Base-by-base conservation (phyloP, 306 rosid genomes). In the Cucurbita ficifolia region DNA sequence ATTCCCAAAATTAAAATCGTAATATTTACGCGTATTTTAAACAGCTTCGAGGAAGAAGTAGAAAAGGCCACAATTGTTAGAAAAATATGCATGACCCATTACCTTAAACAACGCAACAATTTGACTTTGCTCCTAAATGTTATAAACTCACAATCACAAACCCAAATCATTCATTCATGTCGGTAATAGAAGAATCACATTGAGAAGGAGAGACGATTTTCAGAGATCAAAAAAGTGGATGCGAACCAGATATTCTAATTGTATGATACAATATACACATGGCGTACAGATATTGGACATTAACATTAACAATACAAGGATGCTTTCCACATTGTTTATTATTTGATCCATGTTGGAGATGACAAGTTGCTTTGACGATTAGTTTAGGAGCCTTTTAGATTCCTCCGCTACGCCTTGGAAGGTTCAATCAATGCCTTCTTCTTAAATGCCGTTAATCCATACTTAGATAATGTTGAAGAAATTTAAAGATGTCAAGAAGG, bases 61-160 rank as follows among this genome's bases (percentile, higher is more conserved):
- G 57, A 70, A 70, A 70, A 80, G 58, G 83, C 76, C 80, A 80
- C 61, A 76, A 77, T 52, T 80, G 76, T 40, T 43, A 58, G 16
- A 35, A 6, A 18, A 46, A 38, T 39, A 63, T 67, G 10, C 42
- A 69, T 24, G n/a, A 21, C 43, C 19, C 12, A 49, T 69, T 69
- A 49, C 74, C 74, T 43, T 6, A 17, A 67, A 45, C 73, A 67
- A 21, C 46, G 42, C 53, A 68, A 68, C 56, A 46, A 13, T 6
- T 45, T 11, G 21, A 67, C 55, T 67, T 19, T n/a, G 9, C 70
- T 63, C 42, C 22, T 40, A 18, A 63, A 63, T 63, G 10, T 7
- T 21, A 4, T 40, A 65, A 65, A 40, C 8, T 65, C 72, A 19
- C 35, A 10, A 51, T 10, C 52, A 65, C 35, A 21, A 67, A 38